Base-by-base conservation (phyloP, 495 filamentous ascomycete genomes). In the Penicillium odoratum region DNA sequence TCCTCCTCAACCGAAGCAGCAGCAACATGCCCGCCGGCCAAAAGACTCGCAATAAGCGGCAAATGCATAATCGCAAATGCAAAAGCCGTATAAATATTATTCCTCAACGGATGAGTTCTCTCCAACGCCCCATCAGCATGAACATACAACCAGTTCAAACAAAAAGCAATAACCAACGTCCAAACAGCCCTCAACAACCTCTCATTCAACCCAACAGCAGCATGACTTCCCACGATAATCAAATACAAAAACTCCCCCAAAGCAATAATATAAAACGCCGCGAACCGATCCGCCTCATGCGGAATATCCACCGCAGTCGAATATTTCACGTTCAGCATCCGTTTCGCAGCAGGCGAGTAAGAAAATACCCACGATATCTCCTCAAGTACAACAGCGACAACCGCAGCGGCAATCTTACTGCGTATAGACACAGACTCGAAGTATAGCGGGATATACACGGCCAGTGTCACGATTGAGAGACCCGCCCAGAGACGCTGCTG, bases 181-280 rank as follows among this genome's bases (percentile, higher is more conserved):
- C 74, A 76, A 33, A 77, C 64, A 3, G 75, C 73, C 8, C 72
- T 62, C 2, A 77, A 54, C 25, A 74, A 61, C 4, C 68, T 51
- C n/a, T 67, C 43, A 44, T 68, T 76, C 31, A 79, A 61, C 2
- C 73, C 73, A n/a, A 76, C 52, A 1, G 68, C 74, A 0, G 73
- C 72, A 36, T 71, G 68, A 1, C 62, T 70, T 1, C 68, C 71
- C 13, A 76, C 74, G 40, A 80, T 62, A n/a, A 78, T 74, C 36
- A 67, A 57, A 45, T 79, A 76, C 3, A 79, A 64, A 40, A 74
- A 79, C 54, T 81, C 78, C 38, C 78, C 78, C 7, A 81, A 66
- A 0, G 74, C 75, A 45, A 81, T 79, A 60, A 79, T 80, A 56
- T 72, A 79, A 59, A 81, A 81, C 25, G 78, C 78, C 2, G 74